phyloP scores from a whole-genome alignment of 139 green algal species.

The Closterium sp. region DNA sequence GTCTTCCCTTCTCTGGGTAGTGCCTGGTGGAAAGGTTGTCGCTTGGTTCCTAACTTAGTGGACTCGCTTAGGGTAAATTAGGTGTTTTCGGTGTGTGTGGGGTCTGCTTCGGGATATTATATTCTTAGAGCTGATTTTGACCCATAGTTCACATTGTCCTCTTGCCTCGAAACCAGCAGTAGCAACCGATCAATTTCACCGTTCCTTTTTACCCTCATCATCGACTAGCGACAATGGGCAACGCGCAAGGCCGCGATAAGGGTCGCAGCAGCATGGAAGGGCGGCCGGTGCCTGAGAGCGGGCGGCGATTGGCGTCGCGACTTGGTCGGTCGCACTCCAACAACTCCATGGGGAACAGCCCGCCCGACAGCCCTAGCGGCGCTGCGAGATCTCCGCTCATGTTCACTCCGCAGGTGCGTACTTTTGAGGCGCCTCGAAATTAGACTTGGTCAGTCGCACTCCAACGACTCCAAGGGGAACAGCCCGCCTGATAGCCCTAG shows the following conservation, averaged over 20 bases:
- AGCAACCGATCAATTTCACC: neutral
- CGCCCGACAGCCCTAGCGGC: slow-evolving; percentile 35
- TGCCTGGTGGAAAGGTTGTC: too few species aligned
- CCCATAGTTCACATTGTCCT: too few species aligned
- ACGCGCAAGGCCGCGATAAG: slow-evolving; percentile 1
- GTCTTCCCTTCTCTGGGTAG: too few species aligned
- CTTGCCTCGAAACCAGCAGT: neutral
- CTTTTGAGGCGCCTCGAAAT: too few species aligned
- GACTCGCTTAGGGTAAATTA: too few species aligned
- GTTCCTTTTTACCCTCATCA: neutral
- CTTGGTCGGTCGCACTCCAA: slow-evolving; percentile 1
- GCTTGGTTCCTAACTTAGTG: too few species aligned
- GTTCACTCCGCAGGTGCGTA: slow-evolving; percentile 40
- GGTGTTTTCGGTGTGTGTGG: too few species aligned
- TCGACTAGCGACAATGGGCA: neutral
- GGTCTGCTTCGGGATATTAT: too few species aligned
- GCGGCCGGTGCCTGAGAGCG: neutral
- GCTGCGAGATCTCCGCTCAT: slow-evolving; percentile 32
- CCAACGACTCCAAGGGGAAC: slow-evolving; percentile 30
- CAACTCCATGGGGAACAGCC: slow-evolving; percentile 33
- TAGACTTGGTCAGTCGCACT: neutral
- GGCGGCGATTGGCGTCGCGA: slow-evolving; percentile 1
- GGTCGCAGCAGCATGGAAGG: slow-evolving; percentile 1
- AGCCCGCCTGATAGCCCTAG: slow-evolving; percentile 39
- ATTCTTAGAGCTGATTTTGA: too few species aligned